A percentile compares a stretch with the other conserved stretches of the same genome.
phyloP scores from a whole-genome alignment of 2,329 filamentous ascomycete genomes.

The Alternaria gaisen region DNA sequence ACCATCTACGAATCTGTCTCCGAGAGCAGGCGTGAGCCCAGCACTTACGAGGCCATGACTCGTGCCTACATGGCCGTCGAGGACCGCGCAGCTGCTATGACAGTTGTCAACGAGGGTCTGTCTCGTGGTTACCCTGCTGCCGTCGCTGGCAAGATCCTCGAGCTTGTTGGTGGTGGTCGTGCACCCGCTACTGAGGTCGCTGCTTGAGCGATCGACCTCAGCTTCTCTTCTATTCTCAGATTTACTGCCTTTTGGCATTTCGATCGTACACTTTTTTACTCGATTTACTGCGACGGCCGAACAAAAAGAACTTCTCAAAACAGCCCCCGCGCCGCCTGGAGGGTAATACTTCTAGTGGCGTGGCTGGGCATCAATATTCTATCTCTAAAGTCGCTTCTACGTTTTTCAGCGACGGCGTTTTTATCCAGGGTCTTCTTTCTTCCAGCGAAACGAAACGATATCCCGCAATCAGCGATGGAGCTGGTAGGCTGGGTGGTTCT shows the following conservation, averaged over 20 bases:
- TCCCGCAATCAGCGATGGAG: conserved; percentile 18
- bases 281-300: conserved; percentile 29
- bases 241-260: conserved; percentile 9
- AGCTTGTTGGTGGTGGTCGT: conserved; percentile 69
- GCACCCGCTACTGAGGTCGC: conserved; percentile 30
- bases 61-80: conserved; percentile 87
- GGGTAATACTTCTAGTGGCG: conserved; percentile 16
- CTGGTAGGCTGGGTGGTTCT: conserved; percentile 18
- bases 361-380: conserved; percentile 29
- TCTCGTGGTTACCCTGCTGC: conserved; percentile 88
- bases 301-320: conserved; percentile 25
- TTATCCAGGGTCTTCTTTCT: conserved; percentile 8
- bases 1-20: conserved; percentile 82
- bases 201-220: conserved; percentile 17
- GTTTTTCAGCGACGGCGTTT: conserved; percentile 38
- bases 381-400: conserved; percentile 29
- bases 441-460: conserved; percentile 19
- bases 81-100: conserved; percentile 77
- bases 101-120: conserved; percentile 88
- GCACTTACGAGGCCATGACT: conserved; percentile 99
- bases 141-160: conserved; percentile 91
- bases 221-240: conserved; percentile 17
- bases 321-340: conserved; percentile 27
- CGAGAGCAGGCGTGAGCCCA: conserved; percentile 84
- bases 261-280: conserved; percentile 20